Evolutionary conservation across 257 asterid genomes (phyloP).

Genomic region (Pogostemon cablin): DNA sequence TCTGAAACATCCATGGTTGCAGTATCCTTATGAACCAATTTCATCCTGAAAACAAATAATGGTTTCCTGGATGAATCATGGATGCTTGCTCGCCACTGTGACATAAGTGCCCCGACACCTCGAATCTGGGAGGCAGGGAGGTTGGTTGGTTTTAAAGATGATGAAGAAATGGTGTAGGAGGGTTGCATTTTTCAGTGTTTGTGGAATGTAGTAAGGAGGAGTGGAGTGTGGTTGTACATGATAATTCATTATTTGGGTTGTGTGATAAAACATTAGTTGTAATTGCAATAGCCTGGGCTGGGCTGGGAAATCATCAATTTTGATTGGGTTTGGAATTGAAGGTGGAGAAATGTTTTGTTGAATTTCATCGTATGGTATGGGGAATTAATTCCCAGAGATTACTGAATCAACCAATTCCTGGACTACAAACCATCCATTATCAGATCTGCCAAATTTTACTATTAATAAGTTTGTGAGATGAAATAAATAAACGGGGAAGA

Average conservation of each 20-base stretch:
- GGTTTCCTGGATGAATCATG: conserved; percentile 17
- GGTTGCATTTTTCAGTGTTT: conserved; percentile 37
- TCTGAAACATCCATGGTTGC: conserved; percentile 88
- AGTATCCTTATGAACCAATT: conserved; percentile 84
- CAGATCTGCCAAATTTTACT: no score
- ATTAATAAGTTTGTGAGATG: no score
- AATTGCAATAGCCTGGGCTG: conserved; percentile 49
- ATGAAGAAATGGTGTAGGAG: neutral
- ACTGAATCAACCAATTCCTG: no score
- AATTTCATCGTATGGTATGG: conserved; percentile 4
- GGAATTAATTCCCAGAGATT: neutral
- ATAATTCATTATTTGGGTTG: conserved; percentile 46
- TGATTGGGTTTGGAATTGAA: conserved; percentile 38
- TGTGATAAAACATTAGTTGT: neutral
- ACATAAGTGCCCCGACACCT: conserved; percentile 18
- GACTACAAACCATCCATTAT: no score
- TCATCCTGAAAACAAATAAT: conserved; percentile 49
- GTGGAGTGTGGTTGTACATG: conserved; percentile 63
- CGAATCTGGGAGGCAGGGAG: conserved; percentile 34
- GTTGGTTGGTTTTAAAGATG: conserved; percentile 31
- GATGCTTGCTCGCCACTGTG: conserved; percentile 2
- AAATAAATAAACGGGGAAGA: no score
- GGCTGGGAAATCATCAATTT: conserved; percentile 56
- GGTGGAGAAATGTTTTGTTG: conserved; percentile 3
- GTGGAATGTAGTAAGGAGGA: conserved; percentile 28